phyloP scores from a whole-genome alignment of 352 stramenopile species.

The Pythium brachiatum region DNA sequence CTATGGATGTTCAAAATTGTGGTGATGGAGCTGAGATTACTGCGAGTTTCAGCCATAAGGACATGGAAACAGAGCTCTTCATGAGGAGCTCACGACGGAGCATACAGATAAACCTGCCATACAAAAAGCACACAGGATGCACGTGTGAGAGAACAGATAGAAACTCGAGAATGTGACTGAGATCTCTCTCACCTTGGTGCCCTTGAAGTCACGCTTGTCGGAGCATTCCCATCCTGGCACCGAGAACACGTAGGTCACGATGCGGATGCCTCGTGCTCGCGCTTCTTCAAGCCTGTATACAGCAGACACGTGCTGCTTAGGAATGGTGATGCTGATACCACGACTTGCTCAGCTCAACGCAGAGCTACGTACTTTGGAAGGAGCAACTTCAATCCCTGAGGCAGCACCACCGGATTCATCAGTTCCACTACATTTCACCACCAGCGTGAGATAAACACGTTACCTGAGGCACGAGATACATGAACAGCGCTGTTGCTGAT shows the following conservation, averaged over 20 bases:
- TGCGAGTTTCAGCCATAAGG: no score
- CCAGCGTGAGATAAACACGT: neutral
- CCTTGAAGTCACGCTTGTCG: constrained; percentile 71
- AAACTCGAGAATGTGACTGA: neutral
- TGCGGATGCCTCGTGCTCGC: constrained; percentile 47
- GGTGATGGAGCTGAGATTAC: neutral
- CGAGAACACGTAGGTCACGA: constrained; percentile 84
- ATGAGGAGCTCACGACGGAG: neutral
- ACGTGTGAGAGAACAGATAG: neutral
- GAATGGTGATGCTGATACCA: neutral
- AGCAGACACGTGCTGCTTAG: neutral
- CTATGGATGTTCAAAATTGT: neutral
- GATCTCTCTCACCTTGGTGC: constrained; percentile 74
- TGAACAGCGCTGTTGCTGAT: constrained; percentile 62
- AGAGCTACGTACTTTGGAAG: constrained; percentile 55
- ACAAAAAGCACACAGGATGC: neutral
- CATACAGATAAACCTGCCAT: constrained; percentile 66
- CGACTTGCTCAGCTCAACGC: neutral
- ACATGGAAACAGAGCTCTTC: neutral
- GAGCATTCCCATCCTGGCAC: constrained; percentile 64
- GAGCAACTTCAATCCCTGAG: constrained; percentile 64
- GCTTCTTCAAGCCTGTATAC: constrained; percentile 66
- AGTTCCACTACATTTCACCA: neutral
- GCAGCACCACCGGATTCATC: constrained; percentile 8
- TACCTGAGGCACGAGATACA: constrained; percentile 81